Percentiles rank a stretch among this genome's conserved stretches.
Conservation (phyloP, 805 yeast genomes). For the Pichia gijzeniarum region DNA sequence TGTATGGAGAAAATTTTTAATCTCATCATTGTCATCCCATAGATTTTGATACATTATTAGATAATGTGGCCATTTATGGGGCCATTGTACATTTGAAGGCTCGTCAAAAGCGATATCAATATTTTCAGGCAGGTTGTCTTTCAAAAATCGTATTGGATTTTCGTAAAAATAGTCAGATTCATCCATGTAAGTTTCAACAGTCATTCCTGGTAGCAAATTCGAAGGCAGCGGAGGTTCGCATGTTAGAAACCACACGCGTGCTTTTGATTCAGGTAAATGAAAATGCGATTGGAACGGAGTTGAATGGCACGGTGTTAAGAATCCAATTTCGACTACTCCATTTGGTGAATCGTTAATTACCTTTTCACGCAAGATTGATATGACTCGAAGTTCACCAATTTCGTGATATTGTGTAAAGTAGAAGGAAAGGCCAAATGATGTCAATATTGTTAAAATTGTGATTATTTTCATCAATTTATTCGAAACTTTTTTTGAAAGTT, state of each 20-base stretch:
- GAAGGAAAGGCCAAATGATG: slow-evolving; percentile 16
- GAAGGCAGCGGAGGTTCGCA: slow-evolving; percentile 83
- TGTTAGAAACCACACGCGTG: slow-evolving; percentile 68
- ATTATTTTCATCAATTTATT: slow-evolving; percentile 8
- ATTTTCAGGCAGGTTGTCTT: slow-evolving; percentile 41
- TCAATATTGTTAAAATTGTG: slow-evolving; percentile 6
- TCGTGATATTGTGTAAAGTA: slow-evolving; percentile 67
- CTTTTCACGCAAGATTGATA: neutral
- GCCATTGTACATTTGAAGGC: slow-evolving; percentile 17
- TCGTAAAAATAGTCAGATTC: slow-evolving; percentile 82
- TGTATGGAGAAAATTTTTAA: neutral
- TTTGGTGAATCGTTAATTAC: neutral
- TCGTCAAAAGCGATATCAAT: neutral
- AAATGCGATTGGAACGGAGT: slow-evolving; percentile 91
- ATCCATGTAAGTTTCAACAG: slow-evolving; percentile 49
- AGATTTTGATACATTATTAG: slow-evolving; percentile 61
- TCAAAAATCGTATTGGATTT: slow-evolving; percentile 54
- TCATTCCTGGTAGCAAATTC: slow-evolving; percentile 16
- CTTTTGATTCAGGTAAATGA: slow-evolving; percentile 43
- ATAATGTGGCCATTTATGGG: slow-evolving; percentile 63
- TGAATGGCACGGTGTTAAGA: slow-evolving; percentile 93
- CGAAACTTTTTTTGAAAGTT: slow-evolving; percentile 9
- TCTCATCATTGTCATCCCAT: slow-evolving; percentile 5
- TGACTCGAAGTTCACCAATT: slow-evolving; percentile 60
- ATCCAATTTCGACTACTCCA: slow-evolving; percentile 53